phyloP scores from a whole-genome alignment of 768 basidiomycete species.

The Suillus placidus region DNA sequence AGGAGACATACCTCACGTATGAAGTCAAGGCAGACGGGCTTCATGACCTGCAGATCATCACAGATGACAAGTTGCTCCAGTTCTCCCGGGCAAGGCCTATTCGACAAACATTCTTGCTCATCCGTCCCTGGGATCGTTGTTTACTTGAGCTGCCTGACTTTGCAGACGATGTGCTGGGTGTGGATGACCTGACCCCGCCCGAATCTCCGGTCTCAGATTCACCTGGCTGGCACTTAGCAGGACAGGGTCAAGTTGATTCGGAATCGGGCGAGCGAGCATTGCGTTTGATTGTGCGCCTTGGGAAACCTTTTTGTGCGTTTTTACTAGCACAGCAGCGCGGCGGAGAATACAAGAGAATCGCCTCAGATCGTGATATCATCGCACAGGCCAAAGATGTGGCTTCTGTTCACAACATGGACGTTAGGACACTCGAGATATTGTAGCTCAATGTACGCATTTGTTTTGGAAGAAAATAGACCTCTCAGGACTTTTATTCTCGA shows the following conservation, averaged over 20 bases:
- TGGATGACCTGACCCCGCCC: too few relatives aligned
- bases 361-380: background rate
- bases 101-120: background rate
- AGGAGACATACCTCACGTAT: background rate
- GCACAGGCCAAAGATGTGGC: background rate
- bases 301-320: background rate
- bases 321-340: background rate
- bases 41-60: background rate
- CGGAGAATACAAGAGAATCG: background rate
- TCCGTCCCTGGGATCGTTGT: background rate
- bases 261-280: background rate
- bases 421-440: background rate
- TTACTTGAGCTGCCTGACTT: background rate
- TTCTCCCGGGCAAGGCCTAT: background rate
- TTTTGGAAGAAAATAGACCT: too few relatives aligned
- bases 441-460: background rate
- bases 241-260: background rate
- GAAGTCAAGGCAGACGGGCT: background rate
- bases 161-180: too few relatives aligned
- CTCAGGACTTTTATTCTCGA: too few relatives aligned
- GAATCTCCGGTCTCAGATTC: background rate
- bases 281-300: background rate
- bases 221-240: background rate
- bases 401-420: background rate
- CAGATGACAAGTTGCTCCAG: background rate